Evolutionary conservation across 2,329 filamentous ascomycete genomes (phyloP).

Genomic region (Magnaporthiopsis incrustans): DNA sequence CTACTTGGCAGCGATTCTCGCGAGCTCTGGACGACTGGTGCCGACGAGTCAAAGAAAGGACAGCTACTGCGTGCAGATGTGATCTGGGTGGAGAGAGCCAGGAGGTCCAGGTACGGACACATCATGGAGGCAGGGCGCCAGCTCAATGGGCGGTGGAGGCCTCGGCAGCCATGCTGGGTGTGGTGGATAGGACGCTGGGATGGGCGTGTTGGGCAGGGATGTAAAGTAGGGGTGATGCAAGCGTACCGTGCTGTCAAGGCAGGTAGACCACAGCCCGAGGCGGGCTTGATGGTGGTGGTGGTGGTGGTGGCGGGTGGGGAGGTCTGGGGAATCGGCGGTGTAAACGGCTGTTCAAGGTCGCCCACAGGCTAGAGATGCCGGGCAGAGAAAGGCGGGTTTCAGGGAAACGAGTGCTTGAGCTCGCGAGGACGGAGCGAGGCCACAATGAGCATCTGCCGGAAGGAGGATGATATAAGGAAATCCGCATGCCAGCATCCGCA

Average conservation of each 20-base stretch:
- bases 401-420: constrained; percentile 2
- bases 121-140: background rate
- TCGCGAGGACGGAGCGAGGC: background rate
- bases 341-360: constrained; percentile 2
- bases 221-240: background rate
- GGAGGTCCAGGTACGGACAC: background rate
- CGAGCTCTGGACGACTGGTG: background rate
- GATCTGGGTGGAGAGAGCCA: background rate
- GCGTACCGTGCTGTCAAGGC: background rate
- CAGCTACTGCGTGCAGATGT: background rate
- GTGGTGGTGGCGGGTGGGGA: background rate
- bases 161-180: background rate
- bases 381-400: background rate
- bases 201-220: background rate
- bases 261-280: background rate
- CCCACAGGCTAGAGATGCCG: background rate
- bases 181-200: background rate
- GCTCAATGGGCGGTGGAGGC: background rate
- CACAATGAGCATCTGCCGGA: constrained; percentile 7
- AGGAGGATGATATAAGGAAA: background rate
- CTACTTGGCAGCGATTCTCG: background rate
- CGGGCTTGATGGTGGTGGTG: constrained; percentile 2
- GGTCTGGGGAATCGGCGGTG: constrained; percentile 6
- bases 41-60: background rate
- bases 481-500: background rate